Percentiles rank a stretch among this genome's conserved stretches.
Conservation (phyloP, 257 asterid genomes). For the Anisodus tanguticus region DNA sequence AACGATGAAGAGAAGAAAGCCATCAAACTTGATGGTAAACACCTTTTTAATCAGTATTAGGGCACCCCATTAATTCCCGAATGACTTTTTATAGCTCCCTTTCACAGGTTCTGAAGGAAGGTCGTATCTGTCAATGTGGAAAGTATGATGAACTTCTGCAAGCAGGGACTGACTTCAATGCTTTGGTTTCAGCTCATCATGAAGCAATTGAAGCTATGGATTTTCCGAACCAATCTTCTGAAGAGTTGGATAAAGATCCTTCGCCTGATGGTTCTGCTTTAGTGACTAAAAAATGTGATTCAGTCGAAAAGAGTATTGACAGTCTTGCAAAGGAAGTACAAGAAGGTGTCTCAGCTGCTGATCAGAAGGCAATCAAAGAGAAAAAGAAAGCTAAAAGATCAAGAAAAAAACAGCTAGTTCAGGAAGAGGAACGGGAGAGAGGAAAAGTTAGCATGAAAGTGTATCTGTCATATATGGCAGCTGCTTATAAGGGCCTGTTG, state of each 20-base stretch:
- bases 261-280: constrained; percentile 56
- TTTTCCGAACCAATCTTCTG: constrained; percentile 58
- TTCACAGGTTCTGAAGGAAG: constrained; percentile 90
- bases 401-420: constrained; percentile 91
- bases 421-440: constrained; percentile 96
- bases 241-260: constrained; percentile 62
- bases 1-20: not conserved
- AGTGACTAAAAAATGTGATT: constrained; percentile 59
- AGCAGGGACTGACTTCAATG: constrained; percentile 92
- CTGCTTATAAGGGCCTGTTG: constrained; percentile 92
- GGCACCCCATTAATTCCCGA: constrained; percentile 24
- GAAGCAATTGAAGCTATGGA: constrained; percentile 99
- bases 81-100: constrained; percentile 30
- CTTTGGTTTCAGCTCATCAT: constrained; percentile 90
- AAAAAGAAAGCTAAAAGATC: constrained; percentile 89
- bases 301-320: constrained; percentile 57
- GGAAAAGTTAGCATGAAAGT: constrained; percentile 99
- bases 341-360: constrained; percentile 72
- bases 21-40: not conserved
- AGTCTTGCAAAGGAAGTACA: constrained; percentile 62
- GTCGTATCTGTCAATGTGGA: constrained; percentile 89
- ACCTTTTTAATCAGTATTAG: not conserved
- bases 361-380: constrained; percentile 77
- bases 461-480: constrained; percentile 86
- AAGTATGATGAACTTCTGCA: constrained; percentile 91